Evolutionary conservation across 1,284 basidiomycete species (phyloP).

Genomic region (Schizopora paradoxa): DNA sequence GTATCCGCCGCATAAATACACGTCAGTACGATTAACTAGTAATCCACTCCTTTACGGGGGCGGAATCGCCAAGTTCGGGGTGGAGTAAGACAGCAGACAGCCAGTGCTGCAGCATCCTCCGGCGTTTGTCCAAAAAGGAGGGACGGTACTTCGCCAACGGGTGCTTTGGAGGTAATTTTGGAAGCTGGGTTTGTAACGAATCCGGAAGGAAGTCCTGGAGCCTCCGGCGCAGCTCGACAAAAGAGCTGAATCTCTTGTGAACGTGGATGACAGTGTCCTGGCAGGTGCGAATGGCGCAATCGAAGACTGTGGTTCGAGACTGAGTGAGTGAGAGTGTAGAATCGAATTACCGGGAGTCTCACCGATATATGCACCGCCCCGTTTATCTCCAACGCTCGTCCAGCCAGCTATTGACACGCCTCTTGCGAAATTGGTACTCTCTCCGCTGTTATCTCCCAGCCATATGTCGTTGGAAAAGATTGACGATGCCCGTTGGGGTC

Average conservation of each 20-base stretch:
- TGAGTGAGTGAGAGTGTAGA: background rate
- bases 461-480: conserved; percentile 60
- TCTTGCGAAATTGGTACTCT: conserved; percentile 49
- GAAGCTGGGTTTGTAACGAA: conserved; percentile 35
- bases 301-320: conserved; percentile 6
- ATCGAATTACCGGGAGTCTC: conserved; percentile 16
- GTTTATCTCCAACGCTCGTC: conserved; percentile 60
- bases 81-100: conserved; percentile 61
- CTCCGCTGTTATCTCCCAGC: conserved; percentile 53
- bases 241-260: conserved; percentile 68
- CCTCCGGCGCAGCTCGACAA: conserved; percentile 49
- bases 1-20: no score
- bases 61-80: conserved; percentile 63
- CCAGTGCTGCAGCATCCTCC: conserved; percentile 62
- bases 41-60: conserved; percentile 61
- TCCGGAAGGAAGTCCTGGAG: conserved; percentile 53
- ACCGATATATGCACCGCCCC: conserved; percentile 60
- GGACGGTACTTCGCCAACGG: conserved; percentile 62
- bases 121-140: conserved; percentile 65
- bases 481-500: conserved; percentile 39
- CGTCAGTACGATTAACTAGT: background rate
- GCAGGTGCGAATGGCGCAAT: conserved; percentile 10
- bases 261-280: conserved; percentile 57
- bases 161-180: conserved; percentile 63
- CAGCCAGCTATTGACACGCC: conserved; percentile 61